These are phyloP conservation scores for Gremmenia infestans DNA, from an alignment of 2,329 filamentous ascomycete species.

Conservation along the genomic window DNA sequence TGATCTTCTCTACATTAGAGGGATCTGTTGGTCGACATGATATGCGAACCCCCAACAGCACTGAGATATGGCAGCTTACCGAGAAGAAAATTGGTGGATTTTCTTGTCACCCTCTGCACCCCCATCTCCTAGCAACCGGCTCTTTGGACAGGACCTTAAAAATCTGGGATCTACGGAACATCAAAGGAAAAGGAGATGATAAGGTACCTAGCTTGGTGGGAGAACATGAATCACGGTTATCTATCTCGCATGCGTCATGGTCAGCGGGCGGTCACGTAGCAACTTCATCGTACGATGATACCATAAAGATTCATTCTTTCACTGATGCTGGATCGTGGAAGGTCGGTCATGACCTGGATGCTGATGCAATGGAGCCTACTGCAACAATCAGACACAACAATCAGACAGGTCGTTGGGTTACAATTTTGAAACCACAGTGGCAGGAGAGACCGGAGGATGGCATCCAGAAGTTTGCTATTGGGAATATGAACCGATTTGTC, in stretches of 20 bases:
- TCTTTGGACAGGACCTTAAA: conserved; percentile 85
- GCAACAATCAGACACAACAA: conserved; percentile 80
- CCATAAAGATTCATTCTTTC: conserved; percentile 87
- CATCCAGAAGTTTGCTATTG: conserved; percentile 84
- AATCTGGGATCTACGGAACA: conserved; percentile 86
- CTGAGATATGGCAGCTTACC: conserved; percentile 68
- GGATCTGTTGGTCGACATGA: conserved; percentile 81
- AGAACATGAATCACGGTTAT: conserved; percentile 76
- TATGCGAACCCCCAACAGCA: conserved; percentile 54
- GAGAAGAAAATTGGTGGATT: conserved; percentile 98
- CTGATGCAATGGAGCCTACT: conserved; percentile 62
- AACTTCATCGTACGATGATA: conserved; percentile 92
- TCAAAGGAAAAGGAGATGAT: conserved; percentile 56
- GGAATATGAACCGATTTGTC: conserved; percentile 97
- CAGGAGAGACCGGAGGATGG: conserved; percentile 72
- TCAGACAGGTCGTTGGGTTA: conserved; percentile 92
- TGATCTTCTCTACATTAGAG: conserved; percentile 84
- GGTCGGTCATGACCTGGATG: conserved; percentile 50
- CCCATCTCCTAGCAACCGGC: conserved; percentile 82
- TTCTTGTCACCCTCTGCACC: conserved; percentile 70
- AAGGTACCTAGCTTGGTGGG: conserved; percentile 66
- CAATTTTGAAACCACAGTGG: conserved; percentile 80
- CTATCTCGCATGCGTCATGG: conserved; percentile 90
- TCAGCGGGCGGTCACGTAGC: conserved; percentile 79
- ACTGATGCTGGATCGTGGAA: conserved; percentile 55